A percentile compares a stretch with the other conserved stretches of the same genome.
Evolutionary conservation across 805 yeast genomes (phyloP).

Genomic region (Yarrowia sp.): DNA sequence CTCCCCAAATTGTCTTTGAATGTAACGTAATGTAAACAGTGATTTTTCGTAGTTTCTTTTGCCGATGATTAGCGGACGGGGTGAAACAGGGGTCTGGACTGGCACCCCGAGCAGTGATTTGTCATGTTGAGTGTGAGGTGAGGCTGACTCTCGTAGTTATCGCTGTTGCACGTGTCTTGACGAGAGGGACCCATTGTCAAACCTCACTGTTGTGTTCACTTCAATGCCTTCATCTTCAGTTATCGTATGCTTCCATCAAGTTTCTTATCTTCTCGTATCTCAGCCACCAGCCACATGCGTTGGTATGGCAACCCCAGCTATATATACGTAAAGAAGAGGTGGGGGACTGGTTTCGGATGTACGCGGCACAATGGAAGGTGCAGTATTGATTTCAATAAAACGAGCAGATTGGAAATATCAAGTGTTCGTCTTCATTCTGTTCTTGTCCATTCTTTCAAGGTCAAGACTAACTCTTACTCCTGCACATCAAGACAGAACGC

Average conservation of each 20-base stretch:
- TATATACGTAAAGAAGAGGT: background rate
- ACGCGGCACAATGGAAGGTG: background rate
- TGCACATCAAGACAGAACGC: no score
- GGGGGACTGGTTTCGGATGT: background rate
- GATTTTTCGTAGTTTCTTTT: background rate
- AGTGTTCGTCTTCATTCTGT: background rate
- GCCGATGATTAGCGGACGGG: background rate
- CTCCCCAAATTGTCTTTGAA: background rate
- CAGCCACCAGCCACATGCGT: conserved; percentile 11
- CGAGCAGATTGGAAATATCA: no score
- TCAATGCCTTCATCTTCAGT: background rate
- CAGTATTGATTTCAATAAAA: background rate
- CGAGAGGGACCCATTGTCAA: no score
- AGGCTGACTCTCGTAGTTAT: no score
- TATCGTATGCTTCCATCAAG: background rate
- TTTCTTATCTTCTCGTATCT: background rate
- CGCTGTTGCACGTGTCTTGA: no score
- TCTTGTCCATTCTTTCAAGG: background rate
- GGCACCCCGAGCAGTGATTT: no score
- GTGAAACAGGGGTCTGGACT: no score
- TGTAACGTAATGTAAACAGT: conserved; percentile 3
- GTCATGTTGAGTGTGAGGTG: no score
- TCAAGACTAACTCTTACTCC: no score
- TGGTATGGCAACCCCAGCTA: conserved; percentile 11
- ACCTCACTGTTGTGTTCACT: no score